phyloP scores from a whole-genome alignment of 495 filamentous ascomycete species.

The Neurospora sp. region DNA sequence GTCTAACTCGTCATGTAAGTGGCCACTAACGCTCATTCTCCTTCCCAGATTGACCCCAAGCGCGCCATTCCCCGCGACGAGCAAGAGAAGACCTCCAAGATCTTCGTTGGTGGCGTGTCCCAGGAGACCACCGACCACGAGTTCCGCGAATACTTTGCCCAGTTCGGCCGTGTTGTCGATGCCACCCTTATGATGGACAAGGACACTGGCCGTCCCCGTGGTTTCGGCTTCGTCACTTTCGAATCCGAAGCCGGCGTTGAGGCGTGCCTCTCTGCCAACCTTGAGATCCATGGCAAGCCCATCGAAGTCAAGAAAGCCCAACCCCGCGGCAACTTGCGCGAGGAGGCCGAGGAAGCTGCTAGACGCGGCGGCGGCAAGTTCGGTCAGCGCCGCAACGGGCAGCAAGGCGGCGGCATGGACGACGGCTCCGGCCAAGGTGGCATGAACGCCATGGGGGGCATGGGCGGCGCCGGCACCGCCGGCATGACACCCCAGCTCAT shows the following conservation, averaged over 20 bases:
- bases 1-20: background rate
- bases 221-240: constrained; percentile 98
- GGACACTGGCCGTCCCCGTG: constrained; percentile 88
- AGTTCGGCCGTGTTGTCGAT: constrained; percentile 92
- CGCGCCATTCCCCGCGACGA: constrained; percentile 95
- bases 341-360: constrained; percentile 71
- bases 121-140: constrained; percentile 93
- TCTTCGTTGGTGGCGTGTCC: constrained; percentile 95
- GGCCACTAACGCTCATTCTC: constrained; percentile 6
- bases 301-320: constrained; percentile 99
- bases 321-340: constrained; percentile 86
- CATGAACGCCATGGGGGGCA: constrained; percentile 19
- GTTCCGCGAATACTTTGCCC: constrained; percentile 91
- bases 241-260: constrained; percentile 94
- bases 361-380: constrained; percentile 43
- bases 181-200: constrained; percentile 99
- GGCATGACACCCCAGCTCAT: constrained; percentile 92
- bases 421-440: background rate
- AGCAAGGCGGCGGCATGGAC: constrained; percentile 6
- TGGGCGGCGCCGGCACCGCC: constrained; percentile 28
- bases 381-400: constrained; percentile 27
- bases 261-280: constrained; percentile 63
- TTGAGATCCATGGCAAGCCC: constrained; percentile 87
- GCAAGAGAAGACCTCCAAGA: constrained; percentile 95
- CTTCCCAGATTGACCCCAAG: constrained; percentile 83